Evolutionary conservation across 2,329 filamentous ascomycete genomes (phyloP).

Genomic region (Colletotrichum musae): DNA sequence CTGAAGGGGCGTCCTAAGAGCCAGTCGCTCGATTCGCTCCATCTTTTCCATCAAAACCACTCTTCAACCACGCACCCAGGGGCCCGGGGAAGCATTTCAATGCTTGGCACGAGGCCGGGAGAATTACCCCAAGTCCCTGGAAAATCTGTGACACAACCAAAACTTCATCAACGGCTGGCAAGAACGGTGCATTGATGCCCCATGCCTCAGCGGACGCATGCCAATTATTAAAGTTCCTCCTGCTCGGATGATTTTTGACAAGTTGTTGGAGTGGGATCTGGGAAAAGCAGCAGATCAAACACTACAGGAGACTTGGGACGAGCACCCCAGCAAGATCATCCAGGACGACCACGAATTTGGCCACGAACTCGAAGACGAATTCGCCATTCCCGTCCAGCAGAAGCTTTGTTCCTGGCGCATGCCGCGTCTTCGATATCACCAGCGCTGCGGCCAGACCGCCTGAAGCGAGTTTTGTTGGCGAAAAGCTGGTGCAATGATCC

Average conservation of each 20-base stretch:
- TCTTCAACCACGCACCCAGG: too few relatives aligned
- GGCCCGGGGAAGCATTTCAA: too few relatives aligned
- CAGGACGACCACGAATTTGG: neutral
- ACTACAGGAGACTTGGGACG: constrained; percentile 12
- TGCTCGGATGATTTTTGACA: constrained; percentile 26
- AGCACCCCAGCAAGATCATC: constrained; percentile 12
- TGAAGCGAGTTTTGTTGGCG: too few relatives aligned
- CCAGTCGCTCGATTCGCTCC: neutral
- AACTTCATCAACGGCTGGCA: constrained; percentile 1
- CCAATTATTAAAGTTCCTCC: constrained; percentile 8
- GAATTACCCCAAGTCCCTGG: neutral
- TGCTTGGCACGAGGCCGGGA: neutral
- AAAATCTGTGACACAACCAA: constrained; percentile 14
- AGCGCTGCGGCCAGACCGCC: too few relatives aligned
- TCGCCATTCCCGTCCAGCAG: neutral
- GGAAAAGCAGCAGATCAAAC: constrained; percentile 34
- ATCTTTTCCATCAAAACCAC: neutral
- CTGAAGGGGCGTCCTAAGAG: neutral
- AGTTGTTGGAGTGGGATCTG: neutral
- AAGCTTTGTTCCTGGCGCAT: too few relatives aligned
- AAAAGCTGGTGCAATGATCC: too few relatives aligned
- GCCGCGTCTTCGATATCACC: too few relatives aligned
- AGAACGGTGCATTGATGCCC: constrained; percentile 3
- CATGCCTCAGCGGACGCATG: neutral
- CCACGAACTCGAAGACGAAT: neutral